These are phyloP conservation scores for Fragaria nilgerrensis DNA, from an alignment of 306 rosid species.

Conservation along the genomic window DNA sequence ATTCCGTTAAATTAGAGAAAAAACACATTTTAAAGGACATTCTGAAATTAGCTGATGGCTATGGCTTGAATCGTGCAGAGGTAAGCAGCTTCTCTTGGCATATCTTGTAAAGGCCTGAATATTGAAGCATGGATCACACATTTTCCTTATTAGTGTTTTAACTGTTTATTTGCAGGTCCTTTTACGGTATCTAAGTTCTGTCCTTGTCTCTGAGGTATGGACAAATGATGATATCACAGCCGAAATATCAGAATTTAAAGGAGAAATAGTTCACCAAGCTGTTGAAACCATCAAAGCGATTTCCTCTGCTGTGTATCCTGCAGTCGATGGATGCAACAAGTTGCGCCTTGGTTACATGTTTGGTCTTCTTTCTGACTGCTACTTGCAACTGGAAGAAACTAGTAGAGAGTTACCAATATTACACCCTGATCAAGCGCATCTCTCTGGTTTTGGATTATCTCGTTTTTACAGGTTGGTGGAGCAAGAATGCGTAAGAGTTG, in stretches of 20 bases:
- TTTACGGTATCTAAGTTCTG: constrained; percentile 55
- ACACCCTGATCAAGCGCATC: constrained; percentile 44
- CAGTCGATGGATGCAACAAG: constrained; percentile 77
- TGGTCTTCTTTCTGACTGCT: constrained; percentile 79
- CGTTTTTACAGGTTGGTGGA: constrained; percentile 64
- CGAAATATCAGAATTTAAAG: constrained; percentile 67
- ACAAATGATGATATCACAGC: constrained; percentile 69
- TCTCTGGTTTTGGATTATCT: constrained; percentile 49
- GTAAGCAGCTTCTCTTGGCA: constrained; percentile 43
- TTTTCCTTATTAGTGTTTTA: constrained; percentile 17
- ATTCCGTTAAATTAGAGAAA: constrained; percentile 72
- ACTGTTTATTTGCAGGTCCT: constrained; percentile 68
- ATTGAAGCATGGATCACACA: constrained; percentile 13
- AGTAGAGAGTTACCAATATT: constrained; percentile 39
- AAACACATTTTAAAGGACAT: constrained; percentile 74
- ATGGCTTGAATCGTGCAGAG: constrained; percentile 70
- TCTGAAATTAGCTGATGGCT: constrained; percentile 67
- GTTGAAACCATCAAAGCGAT: constrained; percentile 63
- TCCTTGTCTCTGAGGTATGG: constrained; percentile 90
- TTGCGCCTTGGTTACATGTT: constrained; percentile 75
- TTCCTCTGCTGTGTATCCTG: constrained; percentile 73
- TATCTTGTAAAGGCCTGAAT: constrained; percentile 12
- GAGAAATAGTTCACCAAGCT: constrained; percentile 50
- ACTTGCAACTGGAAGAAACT: constrained; percentile 63
- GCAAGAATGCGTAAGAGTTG: constrained; percentile 72